Evolutionary conservation across 768 basidiomycete genomes (phyloP).

Genomic region (Rhodosporidiobolus sp.): DNA sequence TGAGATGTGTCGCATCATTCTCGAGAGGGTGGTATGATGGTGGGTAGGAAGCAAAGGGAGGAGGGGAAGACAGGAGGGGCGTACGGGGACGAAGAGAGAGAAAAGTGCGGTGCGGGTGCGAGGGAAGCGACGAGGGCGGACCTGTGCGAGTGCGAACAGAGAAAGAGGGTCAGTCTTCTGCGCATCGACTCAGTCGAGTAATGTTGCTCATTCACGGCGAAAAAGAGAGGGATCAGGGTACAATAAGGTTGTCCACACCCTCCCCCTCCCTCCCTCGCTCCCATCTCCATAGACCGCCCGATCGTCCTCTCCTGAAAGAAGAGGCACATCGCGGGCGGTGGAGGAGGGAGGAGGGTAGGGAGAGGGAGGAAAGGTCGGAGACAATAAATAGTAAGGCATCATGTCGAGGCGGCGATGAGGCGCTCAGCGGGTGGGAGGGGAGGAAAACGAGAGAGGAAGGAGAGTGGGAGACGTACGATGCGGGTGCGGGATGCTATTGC

Average conservation of each 20-base stretch:
- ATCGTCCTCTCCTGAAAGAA: slow-evolving; percentile 4
- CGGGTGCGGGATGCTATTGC: not conserved
- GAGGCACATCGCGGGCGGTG: not conserved
- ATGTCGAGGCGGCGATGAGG: slow-evolving; percentile 13
- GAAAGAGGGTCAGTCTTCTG: not conserved
- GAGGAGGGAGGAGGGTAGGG: not conserved
- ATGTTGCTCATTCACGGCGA: not conserved
- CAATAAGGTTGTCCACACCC: slow-evolving; percentile 15
- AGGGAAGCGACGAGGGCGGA: not conserved
- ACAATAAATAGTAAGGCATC: slow-evolving; percentile 41
- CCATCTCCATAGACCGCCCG: not conserved
- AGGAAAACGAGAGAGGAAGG: not conserved
- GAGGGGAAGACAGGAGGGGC: not conserved
- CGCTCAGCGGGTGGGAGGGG: not conserved
- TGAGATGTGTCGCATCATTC: slow-evolving; percentile 27
- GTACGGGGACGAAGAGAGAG: not conserved
- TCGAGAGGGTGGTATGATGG: not conserved
- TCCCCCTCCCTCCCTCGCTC: not conserved
- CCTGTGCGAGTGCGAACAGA: not conserved
- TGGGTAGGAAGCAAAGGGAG: not conserved
- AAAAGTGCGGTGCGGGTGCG: not conserved
- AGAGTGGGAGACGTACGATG: not conserved
- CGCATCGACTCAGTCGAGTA: not conserved
- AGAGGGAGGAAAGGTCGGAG: slow-evolving; percentile 19
- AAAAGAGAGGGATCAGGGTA: not conserved